phyloP scores from a whole-genome alignment of 768 basidiomycete genomes.

The Chalciporus pseudorubinellus region DNA sequence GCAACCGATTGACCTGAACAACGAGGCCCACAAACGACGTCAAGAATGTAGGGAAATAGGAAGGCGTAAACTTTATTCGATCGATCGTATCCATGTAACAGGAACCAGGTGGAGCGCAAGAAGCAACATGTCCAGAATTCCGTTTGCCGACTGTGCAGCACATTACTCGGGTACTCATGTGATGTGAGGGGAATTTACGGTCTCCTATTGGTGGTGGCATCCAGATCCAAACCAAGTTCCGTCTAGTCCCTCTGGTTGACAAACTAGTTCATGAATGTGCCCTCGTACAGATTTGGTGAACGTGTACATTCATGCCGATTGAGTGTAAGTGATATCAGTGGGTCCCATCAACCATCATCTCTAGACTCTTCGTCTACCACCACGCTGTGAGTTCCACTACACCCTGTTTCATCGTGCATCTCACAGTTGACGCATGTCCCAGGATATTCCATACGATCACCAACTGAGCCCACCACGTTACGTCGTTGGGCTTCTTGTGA shows the following conservation, averaged over 20 bases:
- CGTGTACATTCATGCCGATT: background rate
- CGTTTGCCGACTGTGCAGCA: background rate
- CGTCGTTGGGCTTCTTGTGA: no score
- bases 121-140: no score
- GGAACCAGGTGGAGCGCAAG: background rate
- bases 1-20: background rate
- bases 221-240: background rate
- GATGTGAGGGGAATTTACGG: background rate
- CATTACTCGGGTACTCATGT: background rate
- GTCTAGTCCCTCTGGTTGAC: background rate
- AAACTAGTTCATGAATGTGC: background rate
- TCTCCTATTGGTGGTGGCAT: background rate
- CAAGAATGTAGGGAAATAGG: background rate
- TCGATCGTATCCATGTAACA: constrained; percentile 2
- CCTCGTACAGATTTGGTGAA: background rate
- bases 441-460: background rate
- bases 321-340: background rate
- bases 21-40: background rate
- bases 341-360: background rate
- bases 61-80: constrained; percentile 1
- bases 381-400: background rate
- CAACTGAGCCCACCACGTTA: background rate
- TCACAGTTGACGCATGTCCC: background rate
- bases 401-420: background rate
- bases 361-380: background rate